Evolutionary conservation across 495 filamentous ascomycete genomes (phyloP), one percentile per base, ranked within the genome.

Genomic region (Stereocaulon alpinum): DNA sequence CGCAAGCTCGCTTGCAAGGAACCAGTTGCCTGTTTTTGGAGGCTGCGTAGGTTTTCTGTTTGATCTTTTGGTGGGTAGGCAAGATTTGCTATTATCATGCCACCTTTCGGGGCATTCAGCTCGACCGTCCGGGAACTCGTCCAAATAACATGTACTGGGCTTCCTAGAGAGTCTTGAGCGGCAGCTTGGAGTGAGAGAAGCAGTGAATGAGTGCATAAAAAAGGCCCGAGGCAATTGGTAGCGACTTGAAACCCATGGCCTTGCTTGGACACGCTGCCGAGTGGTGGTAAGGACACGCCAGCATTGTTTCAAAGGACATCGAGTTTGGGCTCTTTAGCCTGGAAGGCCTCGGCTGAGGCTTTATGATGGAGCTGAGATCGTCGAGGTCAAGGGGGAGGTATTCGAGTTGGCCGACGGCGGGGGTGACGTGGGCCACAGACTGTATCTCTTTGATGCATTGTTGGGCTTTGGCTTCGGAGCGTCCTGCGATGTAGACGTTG

Each of bases 301-400:
- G 81, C 80, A 60, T 83, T 82, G 61, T 82, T 82, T 62, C 70
- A 82, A 0, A 84, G 69, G 10, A 81, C 74, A 56, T 83, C 75
- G 0, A 83, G 71, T 14, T 72, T 62, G 4, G 59, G 61, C 65
- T 81, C 76, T 40, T 68, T 56, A 0, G 58, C 49, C 6, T 67
- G 63, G 62, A 81, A 77, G 5, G 61, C 57, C 7, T 74, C 61
- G 5, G 73, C 80, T 0, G 77, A 68, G 0, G 69, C 34, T 58
- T 76, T 76, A n/a, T n/a, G 61, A 85, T 77, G 11, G 73, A 77
- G 6, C 65, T 64, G 11, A 84, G 71, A 60, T 83, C 77, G 27
- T 71, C 64, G 0, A 84, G 74, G 7, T 75, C 65, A 11, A 84
- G 66, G 17, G 64, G 56, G 3, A 81, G 70, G 61, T 72, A 80